These are phyloP conservation scores for Inga laurina DNA, from an alignment of 306 rosid species.

Conservation along the genomic window DNA sequence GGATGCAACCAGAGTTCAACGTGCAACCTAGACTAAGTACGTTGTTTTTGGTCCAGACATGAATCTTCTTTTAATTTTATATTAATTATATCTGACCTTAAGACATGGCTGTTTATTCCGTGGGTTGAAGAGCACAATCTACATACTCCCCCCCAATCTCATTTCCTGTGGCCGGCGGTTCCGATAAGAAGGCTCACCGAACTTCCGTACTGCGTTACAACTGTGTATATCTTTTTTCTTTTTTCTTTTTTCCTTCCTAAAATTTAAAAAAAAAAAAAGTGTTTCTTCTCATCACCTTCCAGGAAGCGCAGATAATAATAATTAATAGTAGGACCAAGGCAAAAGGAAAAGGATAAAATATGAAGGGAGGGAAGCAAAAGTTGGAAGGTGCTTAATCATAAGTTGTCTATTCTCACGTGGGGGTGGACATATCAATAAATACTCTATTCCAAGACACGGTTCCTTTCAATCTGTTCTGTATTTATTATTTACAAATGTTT, in stretches of 20 bases:
- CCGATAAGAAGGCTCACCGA: not conserved
- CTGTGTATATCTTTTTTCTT: not conserved
- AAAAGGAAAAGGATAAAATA: not conserved
- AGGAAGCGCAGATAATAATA: not conserved
- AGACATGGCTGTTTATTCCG: not conserved
- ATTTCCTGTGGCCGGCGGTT: not conserved
- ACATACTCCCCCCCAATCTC: not conserved
- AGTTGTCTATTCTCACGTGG: not conserved
- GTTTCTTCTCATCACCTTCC: not conserved
- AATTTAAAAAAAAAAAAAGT: no score
- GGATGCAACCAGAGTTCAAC: constrained; percentile 19
- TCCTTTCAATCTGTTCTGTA: not conserved
- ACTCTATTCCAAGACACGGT: not conserved
- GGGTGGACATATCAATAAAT: not conserved
- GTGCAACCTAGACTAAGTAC: constrained; percentile 38
- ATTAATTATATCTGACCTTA: not conserved
- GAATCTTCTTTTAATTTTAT: not conserved
- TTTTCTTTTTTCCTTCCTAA: not conserved
- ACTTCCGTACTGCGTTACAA: not conserved
- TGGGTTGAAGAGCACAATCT: constrained; percentile 40
- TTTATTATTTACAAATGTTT: not conserved
- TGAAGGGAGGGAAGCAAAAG: not conserved
- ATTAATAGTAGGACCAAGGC: not conserved
- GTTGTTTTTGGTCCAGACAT: constrained; percentile 32
- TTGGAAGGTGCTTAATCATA: constrained; percentile 1